Evolutionary conservation across 257 asterid species (phyloP), one percentile per base, ranked within the genome.

Genomic region (Forsythia suspensa): DNA sequence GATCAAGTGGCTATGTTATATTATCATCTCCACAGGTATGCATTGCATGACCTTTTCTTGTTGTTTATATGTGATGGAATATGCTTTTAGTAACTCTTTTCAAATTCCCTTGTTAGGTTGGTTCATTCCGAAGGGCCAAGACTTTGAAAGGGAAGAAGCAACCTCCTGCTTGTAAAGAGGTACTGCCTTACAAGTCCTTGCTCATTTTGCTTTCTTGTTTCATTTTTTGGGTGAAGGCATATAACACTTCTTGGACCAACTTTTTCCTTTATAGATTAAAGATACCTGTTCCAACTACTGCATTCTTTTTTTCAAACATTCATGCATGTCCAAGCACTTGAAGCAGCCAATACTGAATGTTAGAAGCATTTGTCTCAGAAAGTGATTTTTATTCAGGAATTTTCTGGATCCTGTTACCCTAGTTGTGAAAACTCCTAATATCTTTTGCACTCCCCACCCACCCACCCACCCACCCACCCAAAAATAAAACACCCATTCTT

Each of bases 111-210:
- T 82, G 68, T 70, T 73, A 92, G 97, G 98, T 94, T 55, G 98
- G 98, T 77, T 84, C 89, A 21, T 90, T 91, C 81, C 84, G 80
- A 78, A 88, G 94, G 84, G 90, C 89, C 82, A 89, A 86, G 86
- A 87, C 90, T 72, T 43, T 81, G 37, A 94, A 91, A 83, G 97
- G 96, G 84, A 89, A 87, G 87, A 86, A 80, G 83, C 95, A 83
- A 71, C 84, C 85, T 24, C 94, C 92, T 77, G 83, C 89, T 24
- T 87, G 94, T 84, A 89, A 92, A 88, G 96, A 89, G 98, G 98
- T 94, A 85, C 42, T 71, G 43, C 74, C 71, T 37, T 68, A 18
- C 39, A 36, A 79, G 71, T 10, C 57, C 37, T 48, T 82, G 21
- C 44, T 13, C 20, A 42, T 11, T 73, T 46, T 52, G 24, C 20